Evolutionary conservation across 1,139 yeast species (phyloP).

Genomic region (Geotrichum phurueaensis): DNA sequence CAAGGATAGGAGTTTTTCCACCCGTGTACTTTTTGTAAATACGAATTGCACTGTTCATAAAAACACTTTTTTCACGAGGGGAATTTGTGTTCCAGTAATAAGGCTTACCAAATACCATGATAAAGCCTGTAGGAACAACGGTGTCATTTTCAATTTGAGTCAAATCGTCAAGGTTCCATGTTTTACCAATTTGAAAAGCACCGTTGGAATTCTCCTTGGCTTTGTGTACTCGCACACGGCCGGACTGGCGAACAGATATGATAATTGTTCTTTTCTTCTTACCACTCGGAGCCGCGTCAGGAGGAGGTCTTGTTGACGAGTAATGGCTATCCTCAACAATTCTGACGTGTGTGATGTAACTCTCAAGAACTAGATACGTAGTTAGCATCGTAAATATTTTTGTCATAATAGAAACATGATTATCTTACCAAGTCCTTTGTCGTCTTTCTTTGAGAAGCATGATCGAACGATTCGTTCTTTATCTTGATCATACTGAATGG

Average conservation of each 20-base stretch:
- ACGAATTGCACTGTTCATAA: conserved; percentile 56
- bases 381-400: not conserved
- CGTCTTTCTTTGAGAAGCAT: conserved; percentile 42
- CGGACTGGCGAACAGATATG: conserved; percentile 48
- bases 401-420: conserved; percentile 26
- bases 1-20: conserved; percentile 57
- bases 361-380: conserved; percentile 34
- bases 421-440: conserved; percentile 27
- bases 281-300: conserved; percentile 25
- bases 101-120: conserved; percentile 61
- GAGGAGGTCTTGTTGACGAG: conserved; percentile 29
- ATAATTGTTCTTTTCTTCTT: conserved; percentile 37
- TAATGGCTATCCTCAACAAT: conserved; percentile 34
- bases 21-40: conserved; percentile 65
- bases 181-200: conserved; percentile 81
- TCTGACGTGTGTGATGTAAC: conserved; percentile 56
- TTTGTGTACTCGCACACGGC: conserved; percentile 72
- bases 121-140: conserved; percentile 38
- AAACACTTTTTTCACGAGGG: conserved; percentile 59
- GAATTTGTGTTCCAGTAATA: conserved; percentile 83
- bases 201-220: conserved; percentile 76
- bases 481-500: conserved; percentile 49
- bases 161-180: conserved; percentile 83
- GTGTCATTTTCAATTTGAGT: conserved; percentile 52
- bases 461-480: conserved; percentile 41